These are phyloP conservation scores for Pestalotiopsis sp. DNA, from an alignment of 2,329 filamentous ascomycete genomes.

Conservation along the genomic window DNA sequence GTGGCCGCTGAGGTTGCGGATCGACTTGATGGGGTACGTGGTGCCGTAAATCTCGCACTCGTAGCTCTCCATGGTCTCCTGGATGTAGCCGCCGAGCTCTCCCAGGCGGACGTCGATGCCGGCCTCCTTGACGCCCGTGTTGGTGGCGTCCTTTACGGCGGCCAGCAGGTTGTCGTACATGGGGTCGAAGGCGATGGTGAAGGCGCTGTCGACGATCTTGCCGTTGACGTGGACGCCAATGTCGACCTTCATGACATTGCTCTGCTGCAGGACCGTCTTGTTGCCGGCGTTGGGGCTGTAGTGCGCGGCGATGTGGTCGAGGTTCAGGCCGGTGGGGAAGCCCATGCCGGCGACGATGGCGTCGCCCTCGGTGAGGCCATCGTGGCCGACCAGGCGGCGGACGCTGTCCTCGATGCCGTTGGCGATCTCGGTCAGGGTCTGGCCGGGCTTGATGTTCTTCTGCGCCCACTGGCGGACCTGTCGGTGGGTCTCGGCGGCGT, in stretches of 20 bases:
- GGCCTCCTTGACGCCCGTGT: conserved; percentile 86
- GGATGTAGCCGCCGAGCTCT: conserved; percentile 81
- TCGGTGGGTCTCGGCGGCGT: conserved; percentile 86
- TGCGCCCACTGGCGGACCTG: conserved; percentile 85
- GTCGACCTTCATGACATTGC: conserved; percentile 82
- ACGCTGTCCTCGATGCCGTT: conserved; percentile 87
- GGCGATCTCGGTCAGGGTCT: conserved; percentile 79
- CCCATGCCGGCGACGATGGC: conserved; percentile 79
- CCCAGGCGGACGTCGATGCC: conserved; percentile 90
- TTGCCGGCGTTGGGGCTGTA: conserved; percentile 88
- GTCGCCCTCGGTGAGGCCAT: conserved; percentile 77
- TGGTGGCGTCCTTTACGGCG: conserved; percentile 75
- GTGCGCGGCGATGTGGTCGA: conserved; percentile 86
- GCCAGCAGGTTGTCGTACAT: conserved; percentile 75
- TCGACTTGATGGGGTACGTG: conserved; percentile 79
- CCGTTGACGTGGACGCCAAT: conserved; percentile 83
- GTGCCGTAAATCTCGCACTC: conserved; percentile 82
- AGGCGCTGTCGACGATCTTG: conserved; percentile 79
- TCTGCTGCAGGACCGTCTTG: conserved; percentile 70
- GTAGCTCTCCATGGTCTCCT: conserved; percentile 92
- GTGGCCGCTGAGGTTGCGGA: conserved; percentile 87
- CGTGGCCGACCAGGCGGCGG: conserved; percentile 74
- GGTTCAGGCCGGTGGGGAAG: conserved; percentile 81
- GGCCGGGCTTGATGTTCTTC: conserved; percentile 78
- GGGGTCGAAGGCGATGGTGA: conserved; percentile 76